Evolutionary conservation across 495 filamentous ascomycete species (phyloP).

Genomic region (Xylaria nigripes): DNA sequence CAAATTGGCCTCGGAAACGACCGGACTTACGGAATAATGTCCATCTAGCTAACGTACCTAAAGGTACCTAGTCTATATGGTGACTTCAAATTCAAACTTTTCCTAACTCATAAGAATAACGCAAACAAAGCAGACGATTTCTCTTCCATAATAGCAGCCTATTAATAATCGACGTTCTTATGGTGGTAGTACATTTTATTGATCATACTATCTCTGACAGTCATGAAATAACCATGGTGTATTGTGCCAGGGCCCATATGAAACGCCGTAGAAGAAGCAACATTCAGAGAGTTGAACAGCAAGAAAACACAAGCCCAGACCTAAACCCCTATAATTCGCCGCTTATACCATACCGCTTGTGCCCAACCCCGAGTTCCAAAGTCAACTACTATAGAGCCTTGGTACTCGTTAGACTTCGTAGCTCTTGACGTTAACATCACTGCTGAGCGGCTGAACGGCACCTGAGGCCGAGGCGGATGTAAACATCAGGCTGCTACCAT

Average conservation of each 20-base stretch:
- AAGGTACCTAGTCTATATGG: too few relatives aligned
- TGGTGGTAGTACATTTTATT: slow-evolving; percentile 9
- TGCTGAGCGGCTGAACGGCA: slow-evolving; percentile 57
- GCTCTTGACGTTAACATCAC: slow-evolving; percentile 48
- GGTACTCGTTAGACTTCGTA: slow-evolving; percentile 36
- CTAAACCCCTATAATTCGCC: slow-evolving; percentile 2
- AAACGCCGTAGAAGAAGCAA: slow-evolving; percentile 10
- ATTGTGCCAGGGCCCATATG: neutral
- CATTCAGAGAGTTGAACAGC: neutral
- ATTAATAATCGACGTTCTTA: neutral
- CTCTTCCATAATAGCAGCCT: neutral
- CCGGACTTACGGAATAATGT: neutral
- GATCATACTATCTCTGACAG: neutral
- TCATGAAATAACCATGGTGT: neutral
- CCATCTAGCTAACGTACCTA: too few relatives aligned
- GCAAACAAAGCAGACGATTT: too few relatives aligned
- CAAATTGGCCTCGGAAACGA: neutral
- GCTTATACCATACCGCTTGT: neutral
- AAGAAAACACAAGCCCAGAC: neutral
- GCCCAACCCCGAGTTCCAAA: neutral
- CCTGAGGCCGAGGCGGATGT: slow-evolving; percentile 39
- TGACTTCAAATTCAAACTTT: too few relatives aligned
- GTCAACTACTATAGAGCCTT: neutral
- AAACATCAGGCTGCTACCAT: slow-evolving; percentile 54
- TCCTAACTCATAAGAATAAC: neutral